phyloP scores from a whole-genome alignment of 352 stramenopile genomes.

The Phytophthora brassicae region DNA sequence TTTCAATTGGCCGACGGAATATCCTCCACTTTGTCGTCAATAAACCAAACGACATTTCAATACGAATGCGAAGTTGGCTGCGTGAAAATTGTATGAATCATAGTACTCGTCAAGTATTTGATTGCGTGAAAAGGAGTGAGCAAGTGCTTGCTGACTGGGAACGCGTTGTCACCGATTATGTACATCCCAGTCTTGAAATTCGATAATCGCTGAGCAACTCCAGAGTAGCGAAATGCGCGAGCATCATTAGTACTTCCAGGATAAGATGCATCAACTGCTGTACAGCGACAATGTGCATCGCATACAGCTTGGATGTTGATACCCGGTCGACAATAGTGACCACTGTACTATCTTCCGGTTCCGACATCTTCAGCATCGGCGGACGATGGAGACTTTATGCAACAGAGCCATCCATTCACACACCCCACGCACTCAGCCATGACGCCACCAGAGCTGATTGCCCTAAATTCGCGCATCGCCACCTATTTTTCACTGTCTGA shows the following conservation, averaged over 20 bases:
- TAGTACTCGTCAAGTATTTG: conserved; percentile 8
- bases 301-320: background rate
- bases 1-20: too few species aligned
- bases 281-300: background rate
- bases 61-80: conserved; percentile 1
- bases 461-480: too few species aligned
- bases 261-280: too few species aligned
- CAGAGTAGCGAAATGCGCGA: too few species aligned
- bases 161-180: conserved; percentile 3
- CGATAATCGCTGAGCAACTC: too few species aligned
- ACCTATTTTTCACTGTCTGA: too few species aligned
- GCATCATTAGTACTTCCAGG: too few species aligned
- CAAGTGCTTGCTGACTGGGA: background rate
- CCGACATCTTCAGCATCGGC: background rate
- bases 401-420: background rate
- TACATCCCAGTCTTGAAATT: conserved; percentile 1
- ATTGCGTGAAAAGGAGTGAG: too few species aligned
- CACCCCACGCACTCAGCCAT: background rate
- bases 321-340: background rate
- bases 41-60: conserved; percentile 4
- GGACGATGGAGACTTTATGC: background rate
- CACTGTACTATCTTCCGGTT: background rate
- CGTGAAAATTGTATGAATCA: conserved; percentile 9
- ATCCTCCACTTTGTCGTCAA: conserved; percentile 3
- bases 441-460: background rate